Base-by-base conservation (phyloP, 2,329 filamentous ascomycete genomes). In the Aspergillus sp. region DNA sequence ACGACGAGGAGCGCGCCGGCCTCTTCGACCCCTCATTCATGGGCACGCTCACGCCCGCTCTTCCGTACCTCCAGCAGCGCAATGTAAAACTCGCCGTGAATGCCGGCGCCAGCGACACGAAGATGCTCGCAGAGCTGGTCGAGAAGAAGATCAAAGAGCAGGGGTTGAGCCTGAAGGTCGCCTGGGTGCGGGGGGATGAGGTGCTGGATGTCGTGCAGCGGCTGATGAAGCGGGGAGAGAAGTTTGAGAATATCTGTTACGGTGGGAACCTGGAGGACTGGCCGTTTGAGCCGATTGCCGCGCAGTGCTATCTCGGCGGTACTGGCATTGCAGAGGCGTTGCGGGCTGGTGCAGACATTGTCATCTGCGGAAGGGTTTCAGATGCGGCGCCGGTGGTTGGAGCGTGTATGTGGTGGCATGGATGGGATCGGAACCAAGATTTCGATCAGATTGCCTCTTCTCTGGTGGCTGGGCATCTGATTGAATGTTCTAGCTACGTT, bases 81-180 rank as follows among this genome's bases (percentile, higher is more conserved):
- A 67, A 70, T 9, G 68, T 73, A 24, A 69, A 66, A 35, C 62
- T 78, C 0, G 67, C 71, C 0, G 70, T 76, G 1, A 76, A 76
- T 46, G 73, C 73, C 0, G 73, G 73, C 0, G 69, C 73, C 0
- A 61, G 70, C 32, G 73, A 76, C 33, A 74, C 72, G 3, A 49
- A 64, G 42, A 51, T 53, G 14, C 47, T 66, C 24, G 54, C 57
- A 13, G 51, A 57, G 24, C 17, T 58, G 11, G 45, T 63, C 16
- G 44, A 1, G 55, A 69, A 60, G 7, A 64, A 65, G n/a, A 67
- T 75, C 38, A 60, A 57, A 10, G 52, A 62, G 5, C 55, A 61
- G 1, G 69, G 67, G 0, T 60, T 56, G 1, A 57, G 67, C 38
- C 57, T 69, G 7, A 66, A 70, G 11, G 65, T 76, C 13, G 73